phyloP scores from a whole-genome alignment of 2,329 filamentous ascomycete genomes.

The Thelonectria olida region DNA sequence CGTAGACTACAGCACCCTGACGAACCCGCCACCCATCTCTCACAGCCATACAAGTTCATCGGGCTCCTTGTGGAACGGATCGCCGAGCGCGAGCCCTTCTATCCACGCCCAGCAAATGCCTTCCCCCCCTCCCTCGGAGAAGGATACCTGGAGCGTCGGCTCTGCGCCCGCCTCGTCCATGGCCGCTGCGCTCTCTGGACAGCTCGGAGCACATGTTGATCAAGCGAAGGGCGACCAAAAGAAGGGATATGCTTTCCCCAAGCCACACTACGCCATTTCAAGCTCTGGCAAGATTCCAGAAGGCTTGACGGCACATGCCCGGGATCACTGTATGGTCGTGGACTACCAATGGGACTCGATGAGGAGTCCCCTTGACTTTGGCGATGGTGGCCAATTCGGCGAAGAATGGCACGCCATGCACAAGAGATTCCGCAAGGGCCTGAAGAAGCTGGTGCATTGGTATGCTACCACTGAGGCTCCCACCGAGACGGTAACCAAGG shows the following conservation, averaged over 20 bases:
- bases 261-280: conserved; percentile 85
- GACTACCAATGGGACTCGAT: conserved; percentile 98
- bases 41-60: conserved; percentile 34
- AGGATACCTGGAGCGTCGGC: conserved; percentile 27
- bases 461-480: conserved; percentile 70
- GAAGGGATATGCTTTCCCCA: conserved; percentile 75
- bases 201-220: conserved; percentile 33
- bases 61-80: conserved; percentile 47
- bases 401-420: conserved; percentile 99
- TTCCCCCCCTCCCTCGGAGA: conserved; percentile 37
- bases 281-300: conserved; percentile 82
- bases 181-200: conserved; percentile 46
- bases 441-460: conserved; percentile 84
- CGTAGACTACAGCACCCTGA: conserved; percentile 70
- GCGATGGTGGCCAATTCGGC: conserved; percentile 84
- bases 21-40: conserved; percentile 27
- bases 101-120: conserved; percentile 26
- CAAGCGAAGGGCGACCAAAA: conserved; percentile 48
- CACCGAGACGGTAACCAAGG: conserved; percentile 57
- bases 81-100: conserved; percentile 40
- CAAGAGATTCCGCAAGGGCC: conserved; percentile 81
- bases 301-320: conserved; percentile 89
- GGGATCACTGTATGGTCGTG: conserved; percentile 85
- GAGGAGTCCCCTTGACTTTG: conserved; percentile 80
- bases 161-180: conserved; percentile 43